Base-by-base conservation (phyloP, 139 green algal species). In the Picochlorum sp. region DNA sequence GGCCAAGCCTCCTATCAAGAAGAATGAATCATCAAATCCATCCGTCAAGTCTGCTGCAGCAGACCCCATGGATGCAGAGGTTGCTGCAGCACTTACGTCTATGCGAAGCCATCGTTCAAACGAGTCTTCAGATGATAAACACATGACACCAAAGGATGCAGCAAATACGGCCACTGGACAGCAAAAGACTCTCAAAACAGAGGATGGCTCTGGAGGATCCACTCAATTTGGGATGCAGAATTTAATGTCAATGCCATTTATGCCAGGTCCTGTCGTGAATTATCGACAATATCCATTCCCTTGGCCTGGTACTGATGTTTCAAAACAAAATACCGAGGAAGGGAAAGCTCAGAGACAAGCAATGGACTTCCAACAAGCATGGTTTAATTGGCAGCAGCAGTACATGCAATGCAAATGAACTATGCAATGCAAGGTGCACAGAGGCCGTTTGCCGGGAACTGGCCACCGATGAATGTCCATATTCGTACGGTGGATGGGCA, bases 31-130 rank as follows among this genome's bases (percentile, higher is more conserved):
- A 21, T 54, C 47, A 21, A 21, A 54, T 21, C 47, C 47, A 54
- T 54, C 47, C 23, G 15, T 54, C 18, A 20, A 54, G 0, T 54
- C 47, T 54, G 47, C 47, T 21, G 47, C 18, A 9, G 47, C 16
- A 54, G 47, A 55, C 2, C 49, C 41, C 2, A 57, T 71, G 55
- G 63, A 71, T 49, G 70, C 70, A 6, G 64, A 77, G 45, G 70
- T 73, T 32, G 64, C 59, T 18, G 58, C 68, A 26, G 65, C 64
- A 0, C 58, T 77, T 9, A 57, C 70, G 1, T 73, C 70, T 2
- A 38, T 73, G 49, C 57, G 65, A 62, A 32, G 44, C 57, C 50
- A 21, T 61, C 49, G 4, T 38, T 54, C 47, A 8, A 26, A 20
- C 7, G 32, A 50, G 50, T 58, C 57, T 20, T 54, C 47, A 54